Conservation (phyloP, 176 grass and related monocot genomes). For the Miscanthus lutarioriparius region DNA sequence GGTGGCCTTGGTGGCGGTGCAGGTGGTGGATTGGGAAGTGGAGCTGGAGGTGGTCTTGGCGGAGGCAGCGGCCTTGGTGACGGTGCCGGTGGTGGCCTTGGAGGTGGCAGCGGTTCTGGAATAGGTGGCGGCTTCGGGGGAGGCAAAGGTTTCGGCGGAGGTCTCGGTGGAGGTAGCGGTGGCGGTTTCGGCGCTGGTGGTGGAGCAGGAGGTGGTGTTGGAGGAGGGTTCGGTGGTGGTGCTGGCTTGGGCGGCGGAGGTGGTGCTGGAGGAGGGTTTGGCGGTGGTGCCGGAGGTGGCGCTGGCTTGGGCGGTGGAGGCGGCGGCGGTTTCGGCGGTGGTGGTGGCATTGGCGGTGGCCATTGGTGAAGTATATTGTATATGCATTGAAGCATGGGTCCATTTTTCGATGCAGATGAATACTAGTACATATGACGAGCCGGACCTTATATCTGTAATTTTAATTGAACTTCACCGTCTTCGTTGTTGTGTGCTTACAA, state of each 20-base stretch:
- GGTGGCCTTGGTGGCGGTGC: constrained; percentile 24
- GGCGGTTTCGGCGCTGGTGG: neutral
- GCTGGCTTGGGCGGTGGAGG: neutral
- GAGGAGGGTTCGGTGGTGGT: neutral
- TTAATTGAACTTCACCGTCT: neutral
- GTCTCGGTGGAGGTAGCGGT: neutral
- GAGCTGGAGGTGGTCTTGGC: constrained; percentile 21
- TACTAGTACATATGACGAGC: neutral
- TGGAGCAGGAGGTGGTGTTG: neutral
- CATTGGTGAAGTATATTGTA: neutral
- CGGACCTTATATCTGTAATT: neutral
- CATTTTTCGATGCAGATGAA: neutral
- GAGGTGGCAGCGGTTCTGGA: neutral
- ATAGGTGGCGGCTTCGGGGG: constrained; percentile 21
- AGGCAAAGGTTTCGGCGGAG: constrained; percentile 12
- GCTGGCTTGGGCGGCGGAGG: neutral
- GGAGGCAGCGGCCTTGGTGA: constrained; percentile 25
- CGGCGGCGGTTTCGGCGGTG: neutral
- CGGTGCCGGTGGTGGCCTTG: neutral
- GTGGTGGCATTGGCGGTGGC: neutral
- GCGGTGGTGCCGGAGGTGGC: neutral
- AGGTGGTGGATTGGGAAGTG: constrained; percentile 27
- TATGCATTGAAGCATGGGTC: neutral
- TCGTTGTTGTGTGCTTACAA: neutral
- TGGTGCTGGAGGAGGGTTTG: neutral